Base-by-base conservation (phyloP, 345 rosid species). In the Turritis glabra region DNA sequence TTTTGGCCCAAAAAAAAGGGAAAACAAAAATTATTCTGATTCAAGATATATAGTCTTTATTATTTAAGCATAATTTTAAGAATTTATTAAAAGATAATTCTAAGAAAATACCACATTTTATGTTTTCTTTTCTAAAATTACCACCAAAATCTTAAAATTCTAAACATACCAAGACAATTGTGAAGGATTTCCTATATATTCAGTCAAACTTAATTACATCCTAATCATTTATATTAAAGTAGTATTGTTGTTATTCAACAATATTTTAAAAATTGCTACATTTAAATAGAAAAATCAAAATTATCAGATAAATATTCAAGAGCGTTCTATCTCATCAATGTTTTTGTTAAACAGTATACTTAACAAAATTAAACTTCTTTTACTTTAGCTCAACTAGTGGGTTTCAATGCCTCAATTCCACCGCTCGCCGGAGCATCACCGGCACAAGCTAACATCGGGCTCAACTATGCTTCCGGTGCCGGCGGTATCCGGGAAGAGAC, bases 401-500 rank as follows among this genome's bases (percentile, higher is more conserved):
- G 92, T 21, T 85, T 89, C 73, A 29, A 40, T 15, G 19, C 32
- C 18, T 71, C 2, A 22, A 85, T 87, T 27, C 81, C 82, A 38
- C 81, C 96, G 5, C 85, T 62, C 35, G 72, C 79, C 25, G 69
- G 47, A 74, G 58, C 41, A 55, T 72, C 81, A 59, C 46, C 3
- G 15, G 25, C 32, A 52, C 81, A 78, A 67, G 51, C 48, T 54
- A 63, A 38, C 23, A 70, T 81, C 41, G 87, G 96, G 21, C 72
- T 90, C 19, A 88, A 90, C 70, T 90, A 85, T 62, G 96, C 96
- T 43, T 90, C 96, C 3, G 92, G 84, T 15, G 85, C 77, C 7
- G 83, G 87, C 0, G 92, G 96, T 56, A 88, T 90, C 52, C 81
- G 79, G 1, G 80, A 82, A 2, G 87, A 88, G 14, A 78, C 80